Conservation (phyloP, 192 early-diverging fungal genomes). For the Chytriomyces sp. region DNA sequence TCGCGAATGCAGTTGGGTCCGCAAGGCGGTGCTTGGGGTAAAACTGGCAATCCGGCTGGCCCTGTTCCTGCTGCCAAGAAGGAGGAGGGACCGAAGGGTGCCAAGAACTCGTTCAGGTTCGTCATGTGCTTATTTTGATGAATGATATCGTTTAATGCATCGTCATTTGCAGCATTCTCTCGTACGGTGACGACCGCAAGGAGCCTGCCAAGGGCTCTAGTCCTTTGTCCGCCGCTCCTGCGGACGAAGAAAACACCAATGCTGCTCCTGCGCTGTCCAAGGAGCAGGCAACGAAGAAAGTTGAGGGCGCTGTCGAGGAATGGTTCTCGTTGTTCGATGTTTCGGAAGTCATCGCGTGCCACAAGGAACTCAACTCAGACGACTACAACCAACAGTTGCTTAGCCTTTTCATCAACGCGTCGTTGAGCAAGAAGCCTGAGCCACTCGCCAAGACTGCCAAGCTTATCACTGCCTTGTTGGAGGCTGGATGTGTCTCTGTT, state of each 20-base stretch:
- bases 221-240: neutral
- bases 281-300: constrained; percentile 50
- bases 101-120: constrained; percentile 24
- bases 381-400: constrained; percentile 59
- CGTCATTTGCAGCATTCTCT: neutral
- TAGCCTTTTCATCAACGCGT: constrained; percentile 53
- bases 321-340: constrained; percentile 61
- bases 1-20: constrained; percentile 35
- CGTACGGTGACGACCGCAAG: constrained; percentile 23
- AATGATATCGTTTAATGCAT: too few species aligned
- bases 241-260: constrained; percentile 1
- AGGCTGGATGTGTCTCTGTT: constrained; percentile 46
- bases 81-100: constrained; percentile 31
- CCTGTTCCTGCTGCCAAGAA: constrained; percentile 19
- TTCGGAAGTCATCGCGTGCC: constrained; percentile 62
- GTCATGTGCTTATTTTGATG: constrained; percentile 1
- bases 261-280: constrained; percentile 24
- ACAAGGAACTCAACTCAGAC: constrained; percentile 70
- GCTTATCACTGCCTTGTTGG: constrained; percentile 38
- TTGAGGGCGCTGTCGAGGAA: constrained; percentile 63
- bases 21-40: constrained; percentile 36
- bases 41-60: constrained; percentile 20
- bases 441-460: constrained; percentile 34
- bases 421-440: constrained; percentile 33
- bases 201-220: constrained; percentile 32